Evolutionary conservation across 2,329 filamentous ascomycete species (phyloP).

Genomic region (Reticulascus tulasneorum): DNA sequence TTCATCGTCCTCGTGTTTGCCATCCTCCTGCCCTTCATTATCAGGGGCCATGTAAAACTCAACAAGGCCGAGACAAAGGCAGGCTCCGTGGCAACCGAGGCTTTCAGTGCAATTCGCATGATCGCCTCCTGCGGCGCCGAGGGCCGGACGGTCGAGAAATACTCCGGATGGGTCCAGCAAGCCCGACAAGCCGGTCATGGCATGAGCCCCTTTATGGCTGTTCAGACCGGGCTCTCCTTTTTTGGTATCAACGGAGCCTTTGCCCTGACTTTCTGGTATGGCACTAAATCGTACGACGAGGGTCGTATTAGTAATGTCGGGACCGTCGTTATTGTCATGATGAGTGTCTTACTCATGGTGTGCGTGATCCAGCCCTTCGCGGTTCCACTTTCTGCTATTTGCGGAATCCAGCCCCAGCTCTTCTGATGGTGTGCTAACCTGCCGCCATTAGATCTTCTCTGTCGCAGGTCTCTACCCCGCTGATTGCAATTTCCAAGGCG

Average conservation of each 20-base stretch:
- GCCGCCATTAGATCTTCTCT: conserved; percentile 30
- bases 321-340: conserved; percentile 1
- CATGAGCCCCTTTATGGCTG: conserved; percentile 31
- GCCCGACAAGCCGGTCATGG: conserved; percentile 32
- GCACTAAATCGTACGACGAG: conserved; percentile 29
- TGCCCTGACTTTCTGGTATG: conserved; percentile 42
- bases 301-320: conserved; percentile 34
- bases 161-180: conserved; percentile 31
- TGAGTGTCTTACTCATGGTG: not conserved
- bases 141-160: conserved; percentile 31
- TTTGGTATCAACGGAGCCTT: conserved; percentile 38
- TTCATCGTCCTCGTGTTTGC: conserved; percentile 26
- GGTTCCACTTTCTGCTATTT: too few species aligned
- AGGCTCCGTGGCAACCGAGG: conserved; percentile 30
- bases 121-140: conserved; percentile 40
- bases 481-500: conserved; percentile 34
- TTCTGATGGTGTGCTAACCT: too few species aligned
- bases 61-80: conserved; percentile 29
- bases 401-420: too few species aligned
- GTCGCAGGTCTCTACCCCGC: conserved; percentile 35
- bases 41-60: conserved; percentile 28
- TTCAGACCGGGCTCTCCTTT: conserved; percentile 35
- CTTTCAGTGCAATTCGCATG: conserved; percentile 32
- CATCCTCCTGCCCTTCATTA: conserved; percentile 20
- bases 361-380: conserved; percentile 35